Conservation (phyloP, 257 asterid genomes). For the Thymus quinquecostatus region DNA sequence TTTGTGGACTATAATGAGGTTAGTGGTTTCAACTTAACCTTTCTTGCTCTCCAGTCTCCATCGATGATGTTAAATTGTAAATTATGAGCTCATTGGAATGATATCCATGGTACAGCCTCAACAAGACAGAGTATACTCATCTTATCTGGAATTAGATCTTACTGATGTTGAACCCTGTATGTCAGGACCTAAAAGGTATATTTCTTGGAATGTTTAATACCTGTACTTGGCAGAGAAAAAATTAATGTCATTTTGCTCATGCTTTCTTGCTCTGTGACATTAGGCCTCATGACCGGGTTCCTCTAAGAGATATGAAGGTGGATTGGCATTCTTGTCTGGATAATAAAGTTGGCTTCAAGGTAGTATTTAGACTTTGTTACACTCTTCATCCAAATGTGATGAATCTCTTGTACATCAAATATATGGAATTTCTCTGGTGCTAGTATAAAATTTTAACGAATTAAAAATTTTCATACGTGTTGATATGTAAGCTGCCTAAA, state of each 20-base stretch:
- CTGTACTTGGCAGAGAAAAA: neutral
- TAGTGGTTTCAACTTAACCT: neutral
- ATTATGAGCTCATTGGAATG: conserved; percentile 21
- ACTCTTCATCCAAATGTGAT: neutral
- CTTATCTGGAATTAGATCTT: conserved; percentile 70
- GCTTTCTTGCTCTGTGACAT: conserved; percentile 7
- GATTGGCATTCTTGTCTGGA: conserved; percentile 92
- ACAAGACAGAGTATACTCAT: conserved; percentile 71
- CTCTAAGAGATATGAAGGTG: conserved; percentile 75
- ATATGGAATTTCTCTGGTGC: neutral
- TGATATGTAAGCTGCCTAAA: neutral
- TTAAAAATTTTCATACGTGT: neutral
- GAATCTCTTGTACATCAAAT: neutral
- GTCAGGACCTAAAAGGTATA: conserved; percentile 90
- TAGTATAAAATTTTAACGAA: neutral
- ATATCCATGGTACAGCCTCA: conserved; percentile 59
- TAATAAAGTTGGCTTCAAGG: conserved; percentile 89
- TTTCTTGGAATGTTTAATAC: neutral
- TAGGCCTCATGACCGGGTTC: conserved; percentile 92
- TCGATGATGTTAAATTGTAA: neutral
- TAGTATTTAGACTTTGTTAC: conserved; percentile 15
- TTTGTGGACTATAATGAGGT: conserved; percentile 83
- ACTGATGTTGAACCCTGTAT: conserved; percentile 76
- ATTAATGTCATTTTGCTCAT: conserved; percentile 12
- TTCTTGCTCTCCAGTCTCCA: neutral